Evolutionary conservation across 192 early-diverging fungal species (phyloP).

Genomic region (Chytriomyces sp.): DNA sequence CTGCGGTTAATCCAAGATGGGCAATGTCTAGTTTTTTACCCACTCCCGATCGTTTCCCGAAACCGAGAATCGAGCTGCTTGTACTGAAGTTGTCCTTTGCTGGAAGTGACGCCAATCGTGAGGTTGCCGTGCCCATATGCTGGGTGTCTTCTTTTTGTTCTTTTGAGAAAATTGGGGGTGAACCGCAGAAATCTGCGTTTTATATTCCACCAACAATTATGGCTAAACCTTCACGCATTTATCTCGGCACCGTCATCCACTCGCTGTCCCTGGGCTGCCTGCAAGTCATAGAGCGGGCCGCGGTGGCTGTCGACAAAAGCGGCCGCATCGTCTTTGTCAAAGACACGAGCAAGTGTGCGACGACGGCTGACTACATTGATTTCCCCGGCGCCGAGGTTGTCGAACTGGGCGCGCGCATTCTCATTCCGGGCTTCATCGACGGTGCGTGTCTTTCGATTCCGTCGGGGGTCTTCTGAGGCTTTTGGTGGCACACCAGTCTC

Average conservation of each 20-base stretch:
- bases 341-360: neutral
- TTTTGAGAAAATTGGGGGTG: too few relatives aligned
- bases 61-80: too few relatives aligned
- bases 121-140: too few relatives aligned
- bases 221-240: neutral
- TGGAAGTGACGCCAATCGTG: too few relatives aligned
- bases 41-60: too few relatives aligned
- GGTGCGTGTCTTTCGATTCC: conserved; percentile 11
- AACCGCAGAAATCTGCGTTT: too few relatives aligned
- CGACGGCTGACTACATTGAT: neutral
- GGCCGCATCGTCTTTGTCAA: conserved; percentile 74
- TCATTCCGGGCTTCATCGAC: conserved; percentile 30
- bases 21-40: too few relatives aligned
- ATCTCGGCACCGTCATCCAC: conserved; percentile 69
- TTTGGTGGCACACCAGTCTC: neutral
- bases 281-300: conserved; percentile 67
- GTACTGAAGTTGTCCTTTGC: too few relatives aligned
- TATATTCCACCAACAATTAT: too few relatives aligned
- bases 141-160: too few relatives aligned
- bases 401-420: neutral
- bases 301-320: conserved; percentile 64
- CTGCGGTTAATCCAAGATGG: too few relatives aligned
- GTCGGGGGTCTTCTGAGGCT: neutral
- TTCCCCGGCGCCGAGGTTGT: neutral
- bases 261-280: conserved; percentile 67